phyloP scores from a whole-genome alignment of 495 filamentous ascomycete genomes.

The Barbatosphaeria neglecta region DNA sequence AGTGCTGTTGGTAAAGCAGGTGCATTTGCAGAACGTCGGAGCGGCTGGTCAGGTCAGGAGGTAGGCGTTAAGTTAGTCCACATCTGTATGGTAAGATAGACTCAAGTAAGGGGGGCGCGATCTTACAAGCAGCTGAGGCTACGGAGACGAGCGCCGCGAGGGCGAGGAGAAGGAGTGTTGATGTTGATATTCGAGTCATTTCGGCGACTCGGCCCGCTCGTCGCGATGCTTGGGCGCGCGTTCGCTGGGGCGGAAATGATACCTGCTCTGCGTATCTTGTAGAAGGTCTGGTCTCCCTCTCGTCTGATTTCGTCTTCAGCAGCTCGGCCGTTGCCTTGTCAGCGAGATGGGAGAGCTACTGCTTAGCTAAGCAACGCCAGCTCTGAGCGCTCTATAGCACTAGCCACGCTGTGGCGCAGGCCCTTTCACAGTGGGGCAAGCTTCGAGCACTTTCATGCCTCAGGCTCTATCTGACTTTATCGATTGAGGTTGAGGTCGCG shows the following conservation, averaged over 20 bases:
- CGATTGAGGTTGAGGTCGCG: not conserved
- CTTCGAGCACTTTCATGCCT: not conserved
- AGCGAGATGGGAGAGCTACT: too few species aligned
- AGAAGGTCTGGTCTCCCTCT: too few species aligned
- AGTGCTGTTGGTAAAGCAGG: conserved; percentile 81
- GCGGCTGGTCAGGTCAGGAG: conserved; percentile 31
- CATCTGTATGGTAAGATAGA: not conserved
- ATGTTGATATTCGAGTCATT: conserved; percentile 27
- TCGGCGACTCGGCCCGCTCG: too few species aligned
- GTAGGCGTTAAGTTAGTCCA: not conserved
- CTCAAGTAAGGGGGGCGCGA: not conserved
- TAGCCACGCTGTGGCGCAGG: conserved; percentile 3
- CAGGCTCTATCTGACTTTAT: not conserved
- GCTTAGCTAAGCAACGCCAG: too few species aligned
- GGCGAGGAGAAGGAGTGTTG: conserved; percentile 15
- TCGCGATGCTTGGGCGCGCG: too few species aligned
- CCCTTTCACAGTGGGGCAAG: too few species aligned
- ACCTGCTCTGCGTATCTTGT: too few species aligned
- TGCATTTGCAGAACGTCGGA: conserved; percentile 96
- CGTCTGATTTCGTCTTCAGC: too few species aligned
- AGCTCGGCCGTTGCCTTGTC: too few species aligned
- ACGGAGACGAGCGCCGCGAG: conserved; percentile 20
- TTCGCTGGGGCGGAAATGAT: not conserved
- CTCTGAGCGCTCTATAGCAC: not conserved
- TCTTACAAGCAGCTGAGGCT: conserved; percentile 24